Conservation (phyloP, 1,139 yeast genomes). For the Candida mesenterica region DNA sequence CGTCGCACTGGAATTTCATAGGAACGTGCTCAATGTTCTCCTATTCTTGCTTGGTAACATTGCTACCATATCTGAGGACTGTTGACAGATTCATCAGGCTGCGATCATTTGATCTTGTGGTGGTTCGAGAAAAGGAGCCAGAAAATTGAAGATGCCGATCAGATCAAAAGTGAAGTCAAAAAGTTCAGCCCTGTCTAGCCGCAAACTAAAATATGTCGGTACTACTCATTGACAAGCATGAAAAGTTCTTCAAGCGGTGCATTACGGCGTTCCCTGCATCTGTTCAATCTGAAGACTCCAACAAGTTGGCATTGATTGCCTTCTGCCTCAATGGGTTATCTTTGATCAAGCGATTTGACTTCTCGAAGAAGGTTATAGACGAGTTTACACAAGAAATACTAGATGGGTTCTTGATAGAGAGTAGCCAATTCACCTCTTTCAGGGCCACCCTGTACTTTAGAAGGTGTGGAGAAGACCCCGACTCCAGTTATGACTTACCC, state of each 20-base stretch:
- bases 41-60: too few relatives aligned
- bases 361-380: conserved; percentile 22
- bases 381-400: conserved; percentile 49
- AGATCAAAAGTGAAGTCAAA: too few relatives aligned
- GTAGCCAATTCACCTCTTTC: conserved; percentile 31
- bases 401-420: conserved; percentile 37
- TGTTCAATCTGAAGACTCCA: conserved; percentile 61
- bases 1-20: too few relatives aligned
- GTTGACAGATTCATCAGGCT: too few relatives aligned
- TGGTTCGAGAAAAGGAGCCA: too few relatives aligned
- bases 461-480: conserved; percentile 45
- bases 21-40: too few relatives aligned
- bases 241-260: conserved; percentile 49
- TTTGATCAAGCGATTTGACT: conserved; percentile 42
- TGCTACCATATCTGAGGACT: too few relatives aligned
- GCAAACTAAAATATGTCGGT: too few relatives aligned
- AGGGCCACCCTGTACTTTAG: conserved; percentile 19
- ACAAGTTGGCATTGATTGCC: conserved; percentile 61
- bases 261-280: conserved; percentile 50
- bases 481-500: conserved; percentile 49
- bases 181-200: too few relatives aligned
- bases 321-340: conserved; percentile 66
- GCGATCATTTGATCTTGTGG: too few relatives aligned
- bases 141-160: too few relatives aligned
- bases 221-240: conserved; percentile 52